Conservation (phyloP, 2,329 filamentous ascomycete species). For the Colletotrichum echinochloae region DNA sequence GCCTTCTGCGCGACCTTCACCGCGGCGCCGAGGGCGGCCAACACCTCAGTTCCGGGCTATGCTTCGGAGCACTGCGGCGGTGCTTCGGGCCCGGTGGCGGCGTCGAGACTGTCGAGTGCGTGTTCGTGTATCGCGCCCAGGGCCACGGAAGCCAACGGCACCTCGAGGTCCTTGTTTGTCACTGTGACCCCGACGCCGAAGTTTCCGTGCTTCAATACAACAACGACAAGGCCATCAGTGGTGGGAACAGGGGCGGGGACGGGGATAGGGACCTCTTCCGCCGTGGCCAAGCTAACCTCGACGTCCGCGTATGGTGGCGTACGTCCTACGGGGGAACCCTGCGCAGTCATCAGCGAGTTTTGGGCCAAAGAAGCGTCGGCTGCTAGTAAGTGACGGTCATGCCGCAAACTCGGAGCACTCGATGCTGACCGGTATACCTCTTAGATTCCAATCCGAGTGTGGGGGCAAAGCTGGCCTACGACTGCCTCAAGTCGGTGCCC, state of each 20-base stretch:
- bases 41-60: not conserved
- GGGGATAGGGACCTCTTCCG: not conserved
- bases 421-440: not conserved
- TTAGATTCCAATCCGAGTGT: slow-evolving; percentile 43
- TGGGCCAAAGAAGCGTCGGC: not conserved
- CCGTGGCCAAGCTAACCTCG: not conserved
- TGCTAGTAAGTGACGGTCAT: not conserved
- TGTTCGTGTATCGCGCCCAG: not conserved
- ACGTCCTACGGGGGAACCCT: not conserved
- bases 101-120: not conserved
- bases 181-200: not conserved
- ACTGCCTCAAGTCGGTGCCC: slow-evolving; percentile 54
- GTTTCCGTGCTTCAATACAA: not conserved
- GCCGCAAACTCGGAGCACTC: not conserved
- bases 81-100: not conserved
- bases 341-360: not conserved
- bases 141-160: not conserved
- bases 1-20: slow-evolving; percentile 17
- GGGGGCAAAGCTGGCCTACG: slow-evolving; percentile 49
- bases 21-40: not conserved
- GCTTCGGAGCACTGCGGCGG: not conserved
- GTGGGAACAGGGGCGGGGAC: not conserved
- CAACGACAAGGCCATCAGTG: not conserved
- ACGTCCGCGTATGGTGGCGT: not conserved
- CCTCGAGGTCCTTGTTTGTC: not conserved